Percentiles rank a stretch among this genome's conserved stretches.
Conservation (phyloP, 208 protist species). For the Crithidia mellificae region DNA sequence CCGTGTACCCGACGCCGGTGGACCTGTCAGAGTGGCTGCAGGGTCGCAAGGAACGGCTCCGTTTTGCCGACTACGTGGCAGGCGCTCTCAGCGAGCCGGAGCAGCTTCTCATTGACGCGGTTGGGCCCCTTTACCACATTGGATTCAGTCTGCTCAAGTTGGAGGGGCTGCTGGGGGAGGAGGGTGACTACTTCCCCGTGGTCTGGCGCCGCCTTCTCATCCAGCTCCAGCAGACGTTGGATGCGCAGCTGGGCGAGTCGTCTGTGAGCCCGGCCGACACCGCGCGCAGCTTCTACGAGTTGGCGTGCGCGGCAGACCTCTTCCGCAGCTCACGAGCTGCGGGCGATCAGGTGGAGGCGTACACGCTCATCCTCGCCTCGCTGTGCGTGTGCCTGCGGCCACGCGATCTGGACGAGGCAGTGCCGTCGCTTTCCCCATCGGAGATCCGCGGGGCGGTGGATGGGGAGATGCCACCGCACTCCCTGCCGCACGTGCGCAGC, state of each 20-base stretch:
- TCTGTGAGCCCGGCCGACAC: conserved; percentile 17
- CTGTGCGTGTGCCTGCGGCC: conserved; percentile 18
- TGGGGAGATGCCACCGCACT: too few relatives aligned
- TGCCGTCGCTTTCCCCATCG: neutral
- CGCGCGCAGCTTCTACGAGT: conserved; percentile 17
- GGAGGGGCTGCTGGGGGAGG: conserved; percentile 9
- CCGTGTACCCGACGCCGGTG: conserved; percentile 15
- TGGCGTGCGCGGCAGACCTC: conserved; percentile 13
- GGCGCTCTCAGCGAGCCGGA: conserved; percentile 16
- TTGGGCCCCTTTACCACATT: conserved; percentile 31
- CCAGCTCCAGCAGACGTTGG: conserved; percentile 27
- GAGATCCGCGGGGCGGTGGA: too few relatives aligned
- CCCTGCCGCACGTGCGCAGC: neutral
- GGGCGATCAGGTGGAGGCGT: conserved; percentile 2
- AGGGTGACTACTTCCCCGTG: neutral
- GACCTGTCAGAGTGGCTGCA: conserved; percentile 20
- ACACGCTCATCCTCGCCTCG: conserved; percentile 20
- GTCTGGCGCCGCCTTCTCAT: conserved; percentile 28
- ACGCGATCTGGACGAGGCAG: neutral
- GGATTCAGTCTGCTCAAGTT: conserved; percentile 20
- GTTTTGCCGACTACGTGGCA: conserved; percentile 19
- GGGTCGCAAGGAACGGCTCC: conserved; percentile 1
- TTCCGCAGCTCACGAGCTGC: neutral
- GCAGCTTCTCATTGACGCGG: conserved; percentile 9
- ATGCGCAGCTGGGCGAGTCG: conserved; percentile 8